Base-by-base conservation (phyloP, 305 asterid species). In the Fraxinus nigra region DNA sequence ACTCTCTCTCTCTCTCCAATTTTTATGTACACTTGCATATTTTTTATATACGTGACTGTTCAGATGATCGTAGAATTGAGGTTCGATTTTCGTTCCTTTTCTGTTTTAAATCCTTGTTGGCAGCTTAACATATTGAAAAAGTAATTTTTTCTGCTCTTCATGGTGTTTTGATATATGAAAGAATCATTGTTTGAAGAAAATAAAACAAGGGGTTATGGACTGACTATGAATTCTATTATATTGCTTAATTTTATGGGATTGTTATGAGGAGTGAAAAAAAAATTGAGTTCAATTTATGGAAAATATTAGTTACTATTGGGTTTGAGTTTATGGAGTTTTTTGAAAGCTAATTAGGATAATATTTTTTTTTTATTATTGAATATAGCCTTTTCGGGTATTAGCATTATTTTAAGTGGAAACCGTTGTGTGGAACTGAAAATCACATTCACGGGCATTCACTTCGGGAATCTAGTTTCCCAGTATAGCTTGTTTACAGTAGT, bases 51-150 rank as follows among this genome's bases (percentile, higher is more conserved):
- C 48, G 79, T 81, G 84, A 78, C 28, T 82, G 33, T 81, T 46
- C 79, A 33, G 87, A 76, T 70, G 80, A 56, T 82, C 33, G 75
- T 48, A 51, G 7, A 75, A 54, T 78, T 77, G 13, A 82, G 86
- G 90, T 83, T 7, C n/a, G 2, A 74, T 24, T 34, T 63, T 35
- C 26, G n/a, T 59, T 74, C 54, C 72, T 22, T 70, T 14, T 16
- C 28, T 79, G 1, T 69, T 18, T 74, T 54, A 54, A 51, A 18
- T 22, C 34, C 72, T 63, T 3, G 34, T 63, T 24, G 33, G 16
- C 72, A 3, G 33, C 28, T 9, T 63, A 33, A 24, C 32, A 24
- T 3, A 24, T 22, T 63, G 33, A 63, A 54, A 54, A 54, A 4
- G 65, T 54, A 54, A 54, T 54, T 54, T 51, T 54, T 34, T 35